Conservation (phyloP, 169 alveolate species). For the Plasmodium vivax region DNA sequence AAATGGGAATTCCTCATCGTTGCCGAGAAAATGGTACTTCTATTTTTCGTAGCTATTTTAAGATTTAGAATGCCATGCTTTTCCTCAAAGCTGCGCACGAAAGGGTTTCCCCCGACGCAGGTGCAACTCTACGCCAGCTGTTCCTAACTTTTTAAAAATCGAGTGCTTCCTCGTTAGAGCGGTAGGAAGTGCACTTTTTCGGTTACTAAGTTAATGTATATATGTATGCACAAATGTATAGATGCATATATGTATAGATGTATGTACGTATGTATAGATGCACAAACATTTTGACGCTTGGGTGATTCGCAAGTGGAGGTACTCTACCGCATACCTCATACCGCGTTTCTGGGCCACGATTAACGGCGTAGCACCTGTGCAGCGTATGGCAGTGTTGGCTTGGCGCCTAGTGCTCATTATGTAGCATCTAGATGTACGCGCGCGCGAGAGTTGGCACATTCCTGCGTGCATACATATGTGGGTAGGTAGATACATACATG, state of each 20-base stretch:
- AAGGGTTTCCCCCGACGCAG: background rate
- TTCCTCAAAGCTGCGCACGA: background rate
- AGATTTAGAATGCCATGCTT: background rate
- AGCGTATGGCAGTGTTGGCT: background rate
- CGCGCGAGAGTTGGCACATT: background rate
- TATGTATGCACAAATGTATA: too few species aligned
- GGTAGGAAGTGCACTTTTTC: background rate
- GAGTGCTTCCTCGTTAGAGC: background rate
- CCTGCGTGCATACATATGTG: conserved; percentile 13
- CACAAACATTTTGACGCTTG: background rate
- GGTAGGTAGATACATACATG: background rate
- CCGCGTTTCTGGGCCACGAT: background rate
- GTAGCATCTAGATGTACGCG: background rate
- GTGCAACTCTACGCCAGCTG: background rate
- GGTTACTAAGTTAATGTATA: background rate
- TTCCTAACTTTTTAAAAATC: background rate
- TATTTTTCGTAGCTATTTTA: background rate
- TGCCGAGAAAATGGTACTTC: background rate
- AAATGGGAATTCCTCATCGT: background rate
- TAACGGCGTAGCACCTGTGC: background rate
- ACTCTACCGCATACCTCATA: background rate
- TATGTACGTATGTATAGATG: too few species aligned
- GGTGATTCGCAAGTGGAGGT: background rate
- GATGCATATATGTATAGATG: background rate
- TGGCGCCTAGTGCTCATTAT: background rate